Base-by-base conservation (phyloP, 805 yeast genomes). In the Lipomyces yamanashiensis region DNA sequence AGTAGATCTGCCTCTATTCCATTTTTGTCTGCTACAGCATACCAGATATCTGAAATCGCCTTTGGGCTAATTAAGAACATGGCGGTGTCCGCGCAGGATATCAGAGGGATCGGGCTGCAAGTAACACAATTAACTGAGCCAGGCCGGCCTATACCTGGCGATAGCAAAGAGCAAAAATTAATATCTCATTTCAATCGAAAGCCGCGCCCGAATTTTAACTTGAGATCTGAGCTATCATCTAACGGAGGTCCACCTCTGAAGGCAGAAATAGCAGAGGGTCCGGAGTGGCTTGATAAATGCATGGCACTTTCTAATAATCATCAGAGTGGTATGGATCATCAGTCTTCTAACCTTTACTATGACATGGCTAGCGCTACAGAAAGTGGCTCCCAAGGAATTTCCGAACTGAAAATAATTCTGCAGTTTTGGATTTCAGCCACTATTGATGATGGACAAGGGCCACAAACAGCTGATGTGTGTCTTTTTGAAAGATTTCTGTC, bases 51-150 rank as follows among this genome's bases (percentile, higher is more conserved):
- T 82, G 86, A 0, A 79, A 86, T 12, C 90, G 87, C 86, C 44
- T 82, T 85, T 68, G 77, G 83, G 12, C 74, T 89, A 17, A 83
- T 83, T 68, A 76, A 90, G 59, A 76, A 81, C 61, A 64, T 89
- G 43, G 81, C 82, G 39, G 81, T 89, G 54, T 87, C 87, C 0
- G 87, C 89, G 0, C 72, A 73, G 13, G 96, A 90, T 43, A 74
- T 92, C 9, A 77, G 98, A 54, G 98, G 98, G 0, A 76, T 93
- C 2, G 87, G 96, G 0, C 78, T 93, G 0, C 88, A 86, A 34
- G 80, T 91, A 76, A 80, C 82, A 7, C 85, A 84, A 67, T 77
- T 92, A 12, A 17, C 45, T 4, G 17, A 39, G 17, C 6, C 15
- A n/a, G 33, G 28, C 19, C 7, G 28, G 8, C 17, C 1, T 13